These are phyloP conservation scores for Apophysomyces trapeziformis DNA, from an alignment of 371 early-diverging fungal species.

Conservation along the genomic window DNA sequence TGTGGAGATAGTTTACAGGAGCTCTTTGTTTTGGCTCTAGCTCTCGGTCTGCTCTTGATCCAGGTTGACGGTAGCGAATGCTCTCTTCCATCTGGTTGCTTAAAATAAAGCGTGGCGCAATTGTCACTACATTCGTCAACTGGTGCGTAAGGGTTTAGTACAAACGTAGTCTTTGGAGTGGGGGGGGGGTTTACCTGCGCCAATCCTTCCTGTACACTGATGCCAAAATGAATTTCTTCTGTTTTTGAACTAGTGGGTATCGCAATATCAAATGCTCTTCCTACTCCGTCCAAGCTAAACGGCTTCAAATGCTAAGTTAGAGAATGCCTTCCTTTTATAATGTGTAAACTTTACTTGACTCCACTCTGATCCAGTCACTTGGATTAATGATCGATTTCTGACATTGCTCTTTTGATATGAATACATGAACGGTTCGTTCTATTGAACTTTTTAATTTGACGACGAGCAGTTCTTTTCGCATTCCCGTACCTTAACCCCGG, in stretches of 20 bases:
- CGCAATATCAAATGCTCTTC: slow-evolving; percentile 80
- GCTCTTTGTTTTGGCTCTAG: slow-evolving; percentile 63
- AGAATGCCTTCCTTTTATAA: neutral
- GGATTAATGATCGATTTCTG: slow-evolving; percentile 81
- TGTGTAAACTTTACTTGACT: slow-evolving; percentile 52
- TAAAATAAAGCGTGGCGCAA: slow-evolving; percentile 91
- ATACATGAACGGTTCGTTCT: slow-evolving; percentile 89
- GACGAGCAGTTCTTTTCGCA: neutral
- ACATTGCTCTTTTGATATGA: slow-evolving; percentile 87
- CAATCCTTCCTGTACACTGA: slow-evolving; percentile 79
- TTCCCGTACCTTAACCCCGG: slow-evolving; percentile 31
- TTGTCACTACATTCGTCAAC: slow-evolving; percentile 85
- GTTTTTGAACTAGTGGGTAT: slow-evolving; percentile 59
- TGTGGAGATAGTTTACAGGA: slow-evolving; percentile 74
- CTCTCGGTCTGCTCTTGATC: slow-evolving; percentile 54
- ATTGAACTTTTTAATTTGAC: neutral
- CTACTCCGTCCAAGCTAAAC: slow-evolving; percentile 95
- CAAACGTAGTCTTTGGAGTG: neutral
- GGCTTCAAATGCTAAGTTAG: slow-evolving; percentile 49
- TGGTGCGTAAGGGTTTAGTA: slow-evolving; percentile 40
- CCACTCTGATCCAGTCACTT: slow-evolving; percentile 85
- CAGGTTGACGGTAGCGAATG: slow-evolving; percentile 77
- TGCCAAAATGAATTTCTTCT: slow-evolving; percentile 82
- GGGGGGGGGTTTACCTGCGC: slow-evolving; percentile 53
- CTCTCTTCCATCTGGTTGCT: slow-evolving; percentile 79